These are phyloP conservation scores for Ballota nigra DNA, from an alignment of 257 asterid genomes.

Conservation along the genomic window DNA sequence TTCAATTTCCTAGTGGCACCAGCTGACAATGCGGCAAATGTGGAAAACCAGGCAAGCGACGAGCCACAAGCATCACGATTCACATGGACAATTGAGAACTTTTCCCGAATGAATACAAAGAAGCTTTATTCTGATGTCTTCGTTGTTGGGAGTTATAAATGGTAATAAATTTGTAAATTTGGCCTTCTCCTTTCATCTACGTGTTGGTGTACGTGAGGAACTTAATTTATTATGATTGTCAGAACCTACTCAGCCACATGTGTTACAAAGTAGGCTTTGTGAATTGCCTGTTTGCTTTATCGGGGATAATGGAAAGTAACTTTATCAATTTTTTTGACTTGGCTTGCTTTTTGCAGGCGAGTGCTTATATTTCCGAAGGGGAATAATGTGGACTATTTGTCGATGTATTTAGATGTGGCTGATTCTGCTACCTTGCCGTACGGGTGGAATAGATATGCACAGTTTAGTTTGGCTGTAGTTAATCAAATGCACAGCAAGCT, in stretches of 20 bases:
- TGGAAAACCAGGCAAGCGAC: slow-evolving; percentile 74
- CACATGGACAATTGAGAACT: slow-evolving; percentile 82
- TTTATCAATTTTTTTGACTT: slow-evolving; percentile 18
- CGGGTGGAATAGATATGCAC: slow-evolving; percentile 56
- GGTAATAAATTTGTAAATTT: slow-evolving; percentile 46
- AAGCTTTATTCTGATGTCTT: slow-evolving; percentile 80
- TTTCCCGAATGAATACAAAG: slow-evolving; percentile 62
- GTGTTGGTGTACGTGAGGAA: not conserved
- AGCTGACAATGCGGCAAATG: slow-evolving; percentile 57
- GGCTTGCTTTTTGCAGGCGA: slow-evolving; percentile 43
- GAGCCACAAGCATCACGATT: slow-evolving; percentile 83
- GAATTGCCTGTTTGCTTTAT: slow-evolving; percentile 12
- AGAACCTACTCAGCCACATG: not conserved
- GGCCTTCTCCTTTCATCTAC: not conserved
- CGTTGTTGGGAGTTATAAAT: slow-evolving; percentile 78
- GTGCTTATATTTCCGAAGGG: slow-evolving; percentile 58
- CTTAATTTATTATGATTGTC: not conserved
- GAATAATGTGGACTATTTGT: slow-evolving; percentile 52
- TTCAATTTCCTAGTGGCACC: slow-evolving; percentile 39
- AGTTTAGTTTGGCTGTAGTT: slow-evolving; percentile 58
- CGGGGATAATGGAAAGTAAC: slow-evolving; percentile 2
- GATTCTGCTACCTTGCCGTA: slow-evolving; percentile 52
- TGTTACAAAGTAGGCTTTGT: not conserved
- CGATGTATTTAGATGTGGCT: slow-evolving; percentile 62
- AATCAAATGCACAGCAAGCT: slow-evolving; percentile 40